These are phyloP conservation scores for Candida arabinofermentans DNA, from an alignment of 805 yeast species.

Conservation along the genomic window DNA sequence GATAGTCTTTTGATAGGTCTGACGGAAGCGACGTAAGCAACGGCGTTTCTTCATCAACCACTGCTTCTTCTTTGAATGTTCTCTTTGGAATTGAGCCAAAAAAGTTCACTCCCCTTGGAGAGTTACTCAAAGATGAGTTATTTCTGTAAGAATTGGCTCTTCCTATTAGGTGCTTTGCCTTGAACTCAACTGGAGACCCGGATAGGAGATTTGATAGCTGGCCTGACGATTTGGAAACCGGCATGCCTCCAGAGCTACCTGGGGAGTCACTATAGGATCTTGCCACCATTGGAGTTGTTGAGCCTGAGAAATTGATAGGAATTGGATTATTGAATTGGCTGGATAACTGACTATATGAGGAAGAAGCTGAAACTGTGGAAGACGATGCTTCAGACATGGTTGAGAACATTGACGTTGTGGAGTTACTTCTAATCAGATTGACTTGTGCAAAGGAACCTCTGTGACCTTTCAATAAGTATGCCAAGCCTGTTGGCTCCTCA, in stretches of 20 bases:
- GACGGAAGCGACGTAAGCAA: conserved; percentile 1
- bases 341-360: conserved; percentile 14
- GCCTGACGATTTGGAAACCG: conserved; percentile 11
- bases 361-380: conserved; percentile 18
- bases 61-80: conserved; percentile 13
- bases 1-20: conserved; percentile 3
- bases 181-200: conserved; percentile 26
- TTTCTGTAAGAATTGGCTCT: conserved; percentile 24
- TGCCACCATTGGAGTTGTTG: conserved; percentile 6
- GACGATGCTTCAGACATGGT: conserved; percentile 24
- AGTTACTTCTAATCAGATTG: conserved; percentile 22
- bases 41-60: conserved; percentile 19
- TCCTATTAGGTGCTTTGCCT: conserved; percentile 18
- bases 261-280: conserved; percentile 14
- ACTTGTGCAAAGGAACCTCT: conserved; percentile 35
- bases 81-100: conserved; percentile 17
- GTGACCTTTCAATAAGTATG: conserved; percentile 30
- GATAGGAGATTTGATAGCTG: conserved; percentile 15
- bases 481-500: conserved; percentile 19
- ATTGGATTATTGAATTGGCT: conserved; percentile 16
- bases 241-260: conserved; percentile 3
- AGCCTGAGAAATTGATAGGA: conserved; percentile 10
- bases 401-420: conserved; percentile 29
- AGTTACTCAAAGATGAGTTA: conserved; percentile 22
- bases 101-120: conserved; percentile 19